These are phyloP conservation scores for Aureobasidium sp. DNA, from an alignment of 2,329 filamentous ascomycete genomes.

Conservation along the genomic window DNA sequence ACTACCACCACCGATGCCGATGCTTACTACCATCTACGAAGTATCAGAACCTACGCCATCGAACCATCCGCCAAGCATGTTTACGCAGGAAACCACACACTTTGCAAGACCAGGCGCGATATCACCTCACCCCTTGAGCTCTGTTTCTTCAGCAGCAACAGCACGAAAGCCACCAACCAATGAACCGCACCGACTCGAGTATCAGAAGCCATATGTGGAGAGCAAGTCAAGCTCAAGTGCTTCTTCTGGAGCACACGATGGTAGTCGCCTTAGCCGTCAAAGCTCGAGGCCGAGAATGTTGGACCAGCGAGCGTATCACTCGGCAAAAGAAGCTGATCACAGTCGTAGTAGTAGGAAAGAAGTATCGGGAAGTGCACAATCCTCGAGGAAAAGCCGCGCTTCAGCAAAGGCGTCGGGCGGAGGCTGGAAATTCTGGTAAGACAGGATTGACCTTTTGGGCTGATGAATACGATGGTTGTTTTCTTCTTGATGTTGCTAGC, in stretches of 20 bases:
- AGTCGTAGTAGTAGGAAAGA: neutral
- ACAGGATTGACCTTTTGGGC: neutral
- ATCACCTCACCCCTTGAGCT: conserved; percentile 11
- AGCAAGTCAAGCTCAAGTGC: neutral
- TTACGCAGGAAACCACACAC: neutral
- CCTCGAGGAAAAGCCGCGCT: neutral
- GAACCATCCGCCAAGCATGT: neutral
- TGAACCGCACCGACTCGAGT: neutral
- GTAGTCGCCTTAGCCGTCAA: neutral
- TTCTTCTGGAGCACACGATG: neutral
- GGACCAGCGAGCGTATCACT: neutral
- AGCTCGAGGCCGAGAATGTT: neutral
- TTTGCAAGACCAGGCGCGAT: conserved; percentile 8
- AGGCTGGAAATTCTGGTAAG: neutral
- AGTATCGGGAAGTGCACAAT: neutral
- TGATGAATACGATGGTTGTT: neutral
- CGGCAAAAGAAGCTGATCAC: neutral
- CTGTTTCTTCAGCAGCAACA: neutral
- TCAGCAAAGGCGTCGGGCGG: neutral
- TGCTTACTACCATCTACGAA: neutral
- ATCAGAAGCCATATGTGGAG: conserved; percentile 2
- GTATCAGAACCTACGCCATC: neutral
- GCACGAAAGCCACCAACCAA: neutral
- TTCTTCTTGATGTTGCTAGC: neutral
- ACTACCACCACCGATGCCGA: neutral